Evolutionary conservation across 192 early-diverging fungal genomes (phyloP).

Genomic region (Coemansia sp.): DNA sequence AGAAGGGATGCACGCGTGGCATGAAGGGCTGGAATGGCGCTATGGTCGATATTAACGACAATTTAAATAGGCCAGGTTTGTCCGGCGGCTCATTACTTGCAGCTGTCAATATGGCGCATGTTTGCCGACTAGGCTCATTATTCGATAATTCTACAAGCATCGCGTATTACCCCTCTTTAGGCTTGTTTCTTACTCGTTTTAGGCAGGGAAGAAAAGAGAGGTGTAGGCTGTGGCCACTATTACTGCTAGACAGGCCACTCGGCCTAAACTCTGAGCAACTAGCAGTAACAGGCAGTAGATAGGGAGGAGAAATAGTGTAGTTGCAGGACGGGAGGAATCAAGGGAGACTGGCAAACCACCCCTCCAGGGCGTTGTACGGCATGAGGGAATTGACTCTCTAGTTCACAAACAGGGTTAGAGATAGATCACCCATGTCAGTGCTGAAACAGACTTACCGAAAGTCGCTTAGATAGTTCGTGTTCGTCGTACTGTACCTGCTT

Average conservation of each 20-base stretch:
- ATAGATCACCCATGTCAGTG: neutral
- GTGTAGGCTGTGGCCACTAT: neutral
- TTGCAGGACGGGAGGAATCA: neutral
- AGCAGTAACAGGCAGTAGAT: neutral
- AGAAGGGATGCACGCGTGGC: neutral
- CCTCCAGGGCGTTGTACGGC: neutral
- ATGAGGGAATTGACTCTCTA: neutral
- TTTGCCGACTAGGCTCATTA: neutral
- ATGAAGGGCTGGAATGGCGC: neutral
- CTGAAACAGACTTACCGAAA: conserved; percentile 35
- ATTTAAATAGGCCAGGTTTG: conserved; percentile 7
- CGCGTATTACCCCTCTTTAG: neutral
- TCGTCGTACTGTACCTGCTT: conserved; percentile 11
- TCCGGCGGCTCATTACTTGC: conserved; percentile 2
- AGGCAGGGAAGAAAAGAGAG: neutral
- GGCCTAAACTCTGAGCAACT: neutral
- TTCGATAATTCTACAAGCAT: neutral
- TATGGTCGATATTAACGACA: conserved; percentile 8
- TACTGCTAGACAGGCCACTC: neutral
- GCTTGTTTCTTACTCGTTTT: neutral
- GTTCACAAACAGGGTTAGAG: neutral
- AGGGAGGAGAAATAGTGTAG: neutral
- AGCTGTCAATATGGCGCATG: conserved; percentile 4
- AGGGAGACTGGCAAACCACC: neutral
- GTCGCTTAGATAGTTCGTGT: conserved; percentile 25